A percentile compares a stretch with the other conserved stretches of the same genome.
phyloP scores from a whole-genome alignment of 2,329 filamentous ascomycete species.

The Plectosphaerella sp. region DNA sequence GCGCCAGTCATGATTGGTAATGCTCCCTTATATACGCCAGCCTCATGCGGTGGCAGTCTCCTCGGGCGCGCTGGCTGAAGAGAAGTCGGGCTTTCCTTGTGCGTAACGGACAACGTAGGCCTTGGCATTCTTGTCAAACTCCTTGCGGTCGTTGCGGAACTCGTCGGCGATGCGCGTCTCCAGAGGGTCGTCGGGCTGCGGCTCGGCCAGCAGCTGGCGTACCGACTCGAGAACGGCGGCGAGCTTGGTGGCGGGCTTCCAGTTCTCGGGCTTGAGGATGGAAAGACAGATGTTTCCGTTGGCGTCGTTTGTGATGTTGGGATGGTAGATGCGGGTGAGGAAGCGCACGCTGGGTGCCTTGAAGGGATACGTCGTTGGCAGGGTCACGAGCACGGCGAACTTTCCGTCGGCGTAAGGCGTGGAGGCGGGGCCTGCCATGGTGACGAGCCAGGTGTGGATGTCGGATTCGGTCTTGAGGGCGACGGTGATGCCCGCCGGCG shows the following conservation, averaged over 20 bases:
- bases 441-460: conserved; percentile 49
- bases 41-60: background rate
- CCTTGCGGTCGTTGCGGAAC: conserved; percentile 62
- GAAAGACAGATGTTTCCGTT: conserved; percentile 82
- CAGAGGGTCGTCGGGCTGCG: conserved; percentile 84
- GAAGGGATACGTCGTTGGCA: conserved; percentile 85
- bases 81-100: conserved; percentile 20
- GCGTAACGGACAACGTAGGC: conserved; percentile 75
- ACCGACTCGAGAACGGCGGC: conserved; percentile 72
- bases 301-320: conserved; percentile 86
- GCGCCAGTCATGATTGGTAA: too few species aligned
- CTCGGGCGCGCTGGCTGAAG: background rate
- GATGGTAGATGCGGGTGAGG: conserved; percentile 89
- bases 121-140: conserved; percentile 71
- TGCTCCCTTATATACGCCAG: too few species aligned
- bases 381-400: conserved; percentile 68
- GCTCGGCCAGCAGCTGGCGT: conserved; percentile 69
- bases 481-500: conserved; percentile 43
- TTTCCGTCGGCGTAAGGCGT: conserved; percentile 58
- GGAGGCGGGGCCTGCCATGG: conserved; percentile 36
- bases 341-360: conserved; percentile 79
- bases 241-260: conserved; percentile 85
- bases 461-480: conserved; percentile 39
- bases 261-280: conserved; percentile 78
- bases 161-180: conserved; percentile 84